phyloP scores from a whole-genome alignment of 495 filamentous ascomycete species.

The Lasiosphaeris hirsuta region DNA sequence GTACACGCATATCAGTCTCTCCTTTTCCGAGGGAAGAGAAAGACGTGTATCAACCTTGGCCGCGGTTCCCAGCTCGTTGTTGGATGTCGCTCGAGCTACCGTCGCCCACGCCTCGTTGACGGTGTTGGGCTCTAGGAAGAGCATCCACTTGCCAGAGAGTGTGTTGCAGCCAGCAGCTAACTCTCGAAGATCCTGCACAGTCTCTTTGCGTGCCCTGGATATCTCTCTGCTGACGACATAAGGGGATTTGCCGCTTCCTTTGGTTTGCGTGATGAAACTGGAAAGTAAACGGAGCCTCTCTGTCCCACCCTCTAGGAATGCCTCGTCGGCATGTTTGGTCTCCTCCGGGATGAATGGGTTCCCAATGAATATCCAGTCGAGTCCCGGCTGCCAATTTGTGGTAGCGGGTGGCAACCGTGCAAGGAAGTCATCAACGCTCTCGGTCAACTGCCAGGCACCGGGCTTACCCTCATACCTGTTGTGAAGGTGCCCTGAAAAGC shows the following conservation, averaged over 20 bases:
- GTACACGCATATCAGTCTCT: constrained; percentile 69
- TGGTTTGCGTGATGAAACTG: constrained; percentile 27
- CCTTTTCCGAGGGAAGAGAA: constrained; percentile 30
- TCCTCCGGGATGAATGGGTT: constrained; percentile 47
- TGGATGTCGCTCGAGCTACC: constrained; percentile 59
- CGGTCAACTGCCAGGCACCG: constrained; percentile 51
- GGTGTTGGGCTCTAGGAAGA: constrained; percentile 57
- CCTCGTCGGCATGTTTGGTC: constrained; percentile 17
- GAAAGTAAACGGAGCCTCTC: constrained; percentile 34
- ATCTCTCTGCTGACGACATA: constrained; percentile 38
- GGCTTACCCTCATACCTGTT: constrained; percentile 44
- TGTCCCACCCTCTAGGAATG: constrained; percentile 32
- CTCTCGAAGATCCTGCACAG: constrained; percentile 52
- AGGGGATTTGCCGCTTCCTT: constrained; percentile 12
- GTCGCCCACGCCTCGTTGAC: constrained; percentile 62
- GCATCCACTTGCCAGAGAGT: constrained; percentile 62
- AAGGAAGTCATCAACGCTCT: constrained; percentile 61
- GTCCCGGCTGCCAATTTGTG: constrained; percentile 35
- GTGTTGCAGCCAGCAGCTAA: constrained; percentile 41
- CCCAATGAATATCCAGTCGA: constrained; percentile 65
- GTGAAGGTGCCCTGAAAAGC: constrained; percentile 19
- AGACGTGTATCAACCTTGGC: constrained; percentile 64
- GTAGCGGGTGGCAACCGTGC: constrained; percentile 62
- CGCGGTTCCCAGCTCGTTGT: constrained; percentile 60
- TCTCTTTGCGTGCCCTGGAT: constrained; percentile 44